These are phyloP conservation scores for Colletotrichum echinochloae DNA, from an alignment of 2,329 filamentous ascomycete genomes.

Conservation along the genomic window DNA sequence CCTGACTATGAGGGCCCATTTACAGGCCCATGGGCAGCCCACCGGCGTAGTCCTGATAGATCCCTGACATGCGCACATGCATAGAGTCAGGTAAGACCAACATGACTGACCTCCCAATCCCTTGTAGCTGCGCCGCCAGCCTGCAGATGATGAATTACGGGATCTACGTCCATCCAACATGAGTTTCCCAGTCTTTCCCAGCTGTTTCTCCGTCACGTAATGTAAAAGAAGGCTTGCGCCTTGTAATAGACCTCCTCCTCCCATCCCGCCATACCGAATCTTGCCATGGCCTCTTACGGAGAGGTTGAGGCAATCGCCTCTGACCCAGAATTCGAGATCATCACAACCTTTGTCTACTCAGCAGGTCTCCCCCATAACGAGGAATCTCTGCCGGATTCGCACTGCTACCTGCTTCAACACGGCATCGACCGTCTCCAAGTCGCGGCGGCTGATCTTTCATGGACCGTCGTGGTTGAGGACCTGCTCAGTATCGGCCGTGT, in stretches of 20 bases:
- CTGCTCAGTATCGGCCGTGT: not conserved
- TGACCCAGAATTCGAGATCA: slow-evolving; percentile 13
- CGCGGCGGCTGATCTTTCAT: not conserved
- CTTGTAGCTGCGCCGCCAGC: not conserved
- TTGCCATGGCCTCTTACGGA: not conserved
- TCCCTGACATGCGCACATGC: too few relatives aligned
- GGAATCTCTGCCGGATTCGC: not conserved
- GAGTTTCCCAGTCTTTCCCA: not conserved
- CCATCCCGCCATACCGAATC: not conserved
- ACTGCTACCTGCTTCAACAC: slow-evolving; percentile 7
- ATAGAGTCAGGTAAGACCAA: not conserved
- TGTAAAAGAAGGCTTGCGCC: not conserved
- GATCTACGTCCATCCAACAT: not conserved
- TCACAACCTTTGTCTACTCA: slow-evolving; percentile 12
- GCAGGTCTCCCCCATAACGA: not conserved
- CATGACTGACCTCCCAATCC: not conserved
- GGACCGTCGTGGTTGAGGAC: not conserved
- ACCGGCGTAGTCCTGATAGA: too few relatives aligned
- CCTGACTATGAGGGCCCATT: too few relatives aligned
- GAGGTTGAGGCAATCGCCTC: slow-evolving; percentile 12
- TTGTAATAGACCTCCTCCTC: not conserved
- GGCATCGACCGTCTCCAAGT: not conserved
- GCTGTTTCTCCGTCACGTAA: not conserved
- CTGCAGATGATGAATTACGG: not conserved
- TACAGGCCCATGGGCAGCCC: too few relatives aligned